Conservation (phyloP, 225 moss, liverwort and hornwort genomes). For the Physcomitrium patens region DNA sequence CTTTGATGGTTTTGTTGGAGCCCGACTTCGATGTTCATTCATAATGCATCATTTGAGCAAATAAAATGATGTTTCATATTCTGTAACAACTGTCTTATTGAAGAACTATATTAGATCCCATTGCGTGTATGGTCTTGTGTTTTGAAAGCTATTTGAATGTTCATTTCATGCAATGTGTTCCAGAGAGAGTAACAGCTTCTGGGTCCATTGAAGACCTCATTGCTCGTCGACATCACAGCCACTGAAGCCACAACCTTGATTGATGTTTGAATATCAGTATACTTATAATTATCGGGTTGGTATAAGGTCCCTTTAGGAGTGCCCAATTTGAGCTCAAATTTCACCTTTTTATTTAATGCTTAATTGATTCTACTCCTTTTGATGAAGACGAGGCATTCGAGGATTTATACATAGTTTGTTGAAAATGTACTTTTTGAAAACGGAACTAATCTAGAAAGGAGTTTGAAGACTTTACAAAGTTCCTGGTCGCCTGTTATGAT, state of each 20-base stretch:
- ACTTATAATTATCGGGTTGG: too few relatives aligned
- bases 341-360: too few relatives aligned
- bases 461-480: conserved; percentile 9
- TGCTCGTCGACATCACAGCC: conserved; percentile 87
- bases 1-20: neutral
- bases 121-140: neutral
- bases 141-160: neutral
- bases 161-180: conserved; percentile 1
- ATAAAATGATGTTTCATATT: neutral
- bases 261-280: too few relatives aligned
- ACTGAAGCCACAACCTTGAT: neutral
- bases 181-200: conserved; percentile 63
- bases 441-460: too few relatives aligned
- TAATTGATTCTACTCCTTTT: too few relatives aligned
- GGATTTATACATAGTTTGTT: too few relatives aligned
- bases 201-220: conserved; percentile 90
- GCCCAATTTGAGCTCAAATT: too few relatives aligned
- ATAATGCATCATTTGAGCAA: neutral
- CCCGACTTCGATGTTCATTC: neutral
- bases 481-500: conserved; percentile 3
- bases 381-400: too few relatives aligned
- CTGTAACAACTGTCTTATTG: neutral
- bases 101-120: neutral
- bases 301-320: too few relatives aligned
- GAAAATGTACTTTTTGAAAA: too few relatives aligned